Conservation (phyloP, 805 yeast species). For the Ogataea haglerorum region DNA sequence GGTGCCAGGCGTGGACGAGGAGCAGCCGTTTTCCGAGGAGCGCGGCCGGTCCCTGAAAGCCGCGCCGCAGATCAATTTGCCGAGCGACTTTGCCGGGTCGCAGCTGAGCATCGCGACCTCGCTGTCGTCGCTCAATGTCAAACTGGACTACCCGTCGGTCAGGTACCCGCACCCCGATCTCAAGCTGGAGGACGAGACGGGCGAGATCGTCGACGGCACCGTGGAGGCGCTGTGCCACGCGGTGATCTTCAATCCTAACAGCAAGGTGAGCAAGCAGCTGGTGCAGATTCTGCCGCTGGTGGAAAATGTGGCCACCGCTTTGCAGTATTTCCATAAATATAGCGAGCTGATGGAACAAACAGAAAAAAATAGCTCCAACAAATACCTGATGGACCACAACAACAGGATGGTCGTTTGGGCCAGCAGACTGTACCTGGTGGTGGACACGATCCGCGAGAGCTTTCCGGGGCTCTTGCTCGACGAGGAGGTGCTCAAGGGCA, state of each 20-base stretch:
- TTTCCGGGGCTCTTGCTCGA: conserved; percentile 72
- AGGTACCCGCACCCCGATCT: conserved; percentile 63
- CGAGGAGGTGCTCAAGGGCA: conserved; percentile 53
- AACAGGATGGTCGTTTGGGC: conserved; percentile 4
- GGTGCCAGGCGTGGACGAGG: conserved; percentile 3
- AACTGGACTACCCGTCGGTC: conserved; percentile 35
- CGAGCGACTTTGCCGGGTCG: conserved; percentile 14
- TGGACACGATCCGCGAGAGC: conserved; percentile 52
- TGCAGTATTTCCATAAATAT: conserved; percentile 40
- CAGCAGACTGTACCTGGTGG: conserved; percentile 47
- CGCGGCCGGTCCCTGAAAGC: conserved; percentile 4
- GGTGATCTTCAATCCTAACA: conserved; percentile 50
- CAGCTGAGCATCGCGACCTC: conserved; percentile 16
- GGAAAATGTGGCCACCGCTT: conserved; percentile 42
- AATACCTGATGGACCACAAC: conserved; percentile 3
- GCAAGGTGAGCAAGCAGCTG: conserved; percentile 37
- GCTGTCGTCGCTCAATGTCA: conserved; percentile 10
- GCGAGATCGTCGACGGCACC: conserved; percentile 48
- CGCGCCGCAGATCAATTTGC: conserved; percentile 6
- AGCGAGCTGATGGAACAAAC: conserved; percentile 19
- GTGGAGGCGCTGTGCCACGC: conserved; percentile 77
- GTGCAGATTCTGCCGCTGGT: conserved; percentile 53
- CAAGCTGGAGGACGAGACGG: conserved; percentile 45
- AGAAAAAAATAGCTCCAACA: not conserved
- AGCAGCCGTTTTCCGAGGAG: conserved; percentile 1